A percentile compares a stretch with the other conserved stretches of the same genome.
Evolutionary conservation across 345 rosid genomes (phyloP).

Genomic region (Eucalyptus albens): DNA sequence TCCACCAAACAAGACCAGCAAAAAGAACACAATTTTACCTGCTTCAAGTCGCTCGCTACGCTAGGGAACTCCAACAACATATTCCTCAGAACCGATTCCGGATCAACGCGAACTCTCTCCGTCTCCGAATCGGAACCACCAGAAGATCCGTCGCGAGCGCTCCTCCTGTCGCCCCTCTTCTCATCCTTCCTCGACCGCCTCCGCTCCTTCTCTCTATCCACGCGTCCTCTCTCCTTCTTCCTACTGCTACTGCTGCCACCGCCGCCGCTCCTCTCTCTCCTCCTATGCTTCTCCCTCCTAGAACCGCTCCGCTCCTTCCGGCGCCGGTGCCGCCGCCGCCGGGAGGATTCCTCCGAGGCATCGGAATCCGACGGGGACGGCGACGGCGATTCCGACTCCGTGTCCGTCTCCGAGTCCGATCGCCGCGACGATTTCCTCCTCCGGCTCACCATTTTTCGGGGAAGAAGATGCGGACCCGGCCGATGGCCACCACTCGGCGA

Average conservation of each 20-base stretch:
- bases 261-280: constrained; percentile 9
- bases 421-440: background rate
- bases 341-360: constrained; percentile 31
- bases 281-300: constrained; percentile 43
- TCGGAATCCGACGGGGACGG: constrained; percentile 24
- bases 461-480: background rate
- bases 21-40: constrained; percentile 11
- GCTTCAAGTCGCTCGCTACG: constrained; percentile 58
- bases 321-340: constrained; percentile 16
- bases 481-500: background rate
- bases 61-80: constrained; percentile 50
- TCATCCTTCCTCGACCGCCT: constrained; percentile 26
- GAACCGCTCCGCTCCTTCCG: constrained; percentile 25
- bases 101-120: constrained; percentile 8
- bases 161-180: constrained; percentile 6
- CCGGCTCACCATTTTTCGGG: background rate
- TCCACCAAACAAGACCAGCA: background rate
- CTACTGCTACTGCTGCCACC: background rate
- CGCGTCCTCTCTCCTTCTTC: constrained; percentile 17
- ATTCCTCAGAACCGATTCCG: constrained; percentile 35
- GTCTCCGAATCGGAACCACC: constrained; percentile 2
- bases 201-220: constrained; percentile 19
- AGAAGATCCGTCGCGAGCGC: background rate
- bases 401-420: background rate
- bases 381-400: background rate